phyloP scores from a whole-genome alignment of 1,284 basidiomycete species.

The Megacollybia platyphylla region DNA sequence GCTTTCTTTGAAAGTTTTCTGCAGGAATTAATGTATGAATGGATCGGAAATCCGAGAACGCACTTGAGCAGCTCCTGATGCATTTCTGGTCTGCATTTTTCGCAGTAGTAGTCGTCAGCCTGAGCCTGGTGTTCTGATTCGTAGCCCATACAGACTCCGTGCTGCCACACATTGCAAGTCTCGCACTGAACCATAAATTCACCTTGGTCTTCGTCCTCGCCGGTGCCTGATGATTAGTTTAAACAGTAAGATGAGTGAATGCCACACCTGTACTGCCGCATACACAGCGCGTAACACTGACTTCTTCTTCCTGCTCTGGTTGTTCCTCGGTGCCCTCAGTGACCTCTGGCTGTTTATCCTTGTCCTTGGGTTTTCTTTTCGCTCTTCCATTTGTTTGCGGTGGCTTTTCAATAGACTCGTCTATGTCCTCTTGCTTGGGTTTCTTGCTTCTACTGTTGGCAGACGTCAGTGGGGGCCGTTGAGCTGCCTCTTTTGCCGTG shows the following conservation, averaged over 20 bases:
- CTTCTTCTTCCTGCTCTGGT: constrained; percentile 60
- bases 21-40: neutral
- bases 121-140: constrained; percentile 74
- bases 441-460: constrained; percentile 42
- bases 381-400: constrained; percentile 24
- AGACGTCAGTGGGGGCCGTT: constrained; percentile 30
- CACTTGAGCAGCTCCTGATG: constrained; percentile 72
- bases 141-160: constrained; percentile 94
- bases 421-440: constrained; percentile 60
- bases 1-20: constrained; percentile 18
- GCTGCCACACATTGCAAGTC: constrained; percentile 96
- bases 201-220: constrained; percentile 68
- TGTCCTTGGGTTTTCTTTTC: constrained; percentile 47
- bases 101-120: constrained; percentile 84
- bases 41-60: constrained; percentile 12
- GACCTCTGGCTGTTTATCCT: constrained; percentile 29
- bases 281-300: constrained; percentile 86
- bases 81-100: constrained; percentile 82
- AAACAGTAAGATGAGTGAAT: constrained; percentile 5
- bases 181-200: constrained; percentile 98
- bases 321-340: constrained; percentile 17
- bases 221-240: constrained; percentile 16
- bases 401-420: constrained; percentile 39
- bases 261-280: constrained; percentile 80
- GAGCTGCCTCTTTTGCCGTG: constrained; percentile 33